Evolutionary conservation across 2,329 filamentous ascomycete species (phyloP), one percentile per base, ranked within the genome.

Genomic region (Kalaharituber pfeilii): DNA sequence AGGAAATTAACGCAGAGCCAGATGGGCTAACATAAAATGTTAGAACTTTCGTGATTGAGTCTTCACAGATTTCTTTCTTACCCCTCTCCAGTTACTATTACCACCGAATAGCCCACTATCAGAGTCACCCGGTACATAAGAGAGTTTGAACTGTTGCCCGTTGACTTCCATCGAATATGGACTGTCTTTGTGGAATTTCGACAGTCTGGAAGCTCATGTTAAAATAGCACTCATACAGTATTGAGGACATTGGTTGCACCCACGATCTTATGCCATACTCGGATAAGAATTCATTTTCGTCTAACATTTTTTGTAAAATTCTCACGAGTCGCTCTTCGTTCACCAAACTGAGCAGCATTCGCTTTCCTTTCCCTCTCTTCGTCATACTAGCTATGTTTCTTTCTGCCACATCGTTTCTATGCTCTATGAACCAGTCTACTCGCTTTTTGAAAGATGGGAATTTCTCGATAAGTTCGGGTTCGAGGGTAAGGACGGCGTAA

Each of bases 1-100:
- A 96, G 71, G 71, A 94, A 95, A 70, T 96, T 96, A 70, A 94
- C 87, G 59, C 86, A 91, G 50, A 95, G 75, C 89, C 89, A 96
- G 62, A 94, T 89, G 0, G 91, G 89, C 0, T 63, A 51, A 29
- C 22, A 27, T 72, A 52, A 53, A 26, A 26, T 22, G 9, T 27
- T 52, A 2, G 25, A 29, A 25, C 52, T 28, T 39, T 47, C 25
- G 20, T 50, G 24, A 9, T n/a, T n/a, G n/a, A n/a, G n/a, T n/a
- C n/a, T n/a, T n/a, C n/a, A n/a, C n/a, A n/a, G n/a, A 27, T n/a
- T n/a, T n/a, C n/a, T 30, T 50, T 57, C 62, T 55, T 61, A 63
- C 62, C 42, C 84, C 89, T 70, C 89, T 80, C 89, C 89, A 96
- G 69, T 96, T 96, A 68, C 87, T 94, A 75, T 96, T 96, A 61